phyloP scores from a whole-genome alignment of 139 green algal genomes.

The Mychonastes homosphaera region DNA sequence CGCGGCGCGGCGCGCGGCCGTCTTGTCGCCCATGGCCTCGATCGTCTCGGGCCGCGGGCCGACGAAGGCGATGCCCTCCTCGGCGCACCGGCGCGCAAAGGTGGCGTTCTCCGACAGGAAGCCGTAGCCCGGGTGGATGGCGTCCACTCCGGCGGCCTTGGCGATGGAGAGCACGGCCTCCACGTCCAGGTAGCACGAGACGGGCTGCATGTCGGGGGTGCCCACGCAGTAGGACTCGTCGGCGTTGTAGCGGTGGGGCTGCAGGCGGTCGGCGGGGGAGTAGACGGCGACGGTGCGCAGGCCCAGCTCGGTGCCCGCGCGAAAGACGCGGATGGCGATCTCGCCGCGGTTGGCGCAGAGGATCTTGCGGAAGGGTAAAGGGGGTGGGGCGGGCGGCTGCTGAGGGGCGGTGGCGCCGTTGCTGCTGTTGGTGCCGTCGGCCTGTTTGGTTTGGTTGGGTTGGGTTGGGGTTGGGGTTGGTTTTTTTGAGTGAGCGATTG shows the following conservation, averaged over 20 bases:
- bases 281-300: constrained; percentile 78
- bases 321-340: constrained; percentile 93
- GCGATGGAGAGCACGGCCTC: constrained; percentile 57
- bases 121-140: constrained; percentile 89
- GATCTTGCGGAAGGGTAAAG: constrained; percentile 76
- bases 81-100: constrained; percentile 75
- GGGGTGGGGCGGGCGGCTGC: too few relatives aligned
- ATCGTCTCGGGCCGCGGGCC: constrained; percentile 77
- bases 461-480: too few relatives aligned
- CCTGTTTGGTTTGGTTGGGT: too few relatives aligned
- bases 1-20: constrained; percentile 50
- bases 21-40: constrained; percentile 85
- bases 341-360: constrained; percentile 90
- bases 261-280: constrained; percentile 65
- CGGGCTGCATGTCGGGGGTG: constrained; percentile 49
- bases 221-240: constrained; percentile 84
- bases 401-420: too few relatives aligned
- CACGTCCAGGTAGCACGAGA: constrained; percentile 78
- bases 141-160: constrained; percentile 73
- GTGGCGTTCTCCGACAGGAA: constrained; percentile 78
- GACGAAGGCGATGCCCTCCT: constrained; percentile 82
- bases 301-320: constrained; percentile 84
- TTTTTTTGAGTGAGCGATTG: too few relatives aligned
- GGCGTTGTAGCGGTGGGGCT: constrained; percentile 85
- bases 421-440: too few relatives aligned